phyloP scores from a whole-genome alignment of 345 rosid species.

The Trapa bicornis region DNA sequence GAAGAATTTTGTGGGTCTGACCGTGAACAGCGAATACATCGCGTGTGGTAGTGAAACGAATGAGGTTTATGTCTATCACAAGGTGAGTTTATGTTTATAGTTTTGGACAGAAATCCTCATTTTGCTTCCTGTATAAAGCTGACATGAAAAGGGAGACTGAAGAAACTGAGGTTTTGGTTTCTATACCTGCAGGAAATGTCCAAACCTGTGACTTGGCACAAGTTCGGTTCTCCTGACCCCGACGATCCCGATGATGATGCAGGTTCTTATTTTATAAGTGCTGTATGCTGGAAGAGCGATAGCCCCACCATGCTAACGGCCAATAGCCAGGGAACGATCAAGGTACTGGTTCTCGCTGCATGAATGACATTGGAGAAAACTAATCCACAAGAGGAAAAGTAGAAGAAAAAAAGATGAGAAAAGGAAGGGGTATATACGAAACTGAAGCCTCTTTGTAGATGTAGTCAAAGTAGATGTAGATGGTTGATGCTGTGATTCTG shows the following conservation, averaged over 20 bases:
- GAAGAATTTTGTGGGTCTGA: slow-evolving; percentile 90
- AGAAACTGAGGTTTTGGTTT: neutral
- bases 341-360: slow-evolving; percentile 76
- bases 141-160: neutral
- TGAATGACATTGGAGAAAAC: slow-evolving; percentile 14
- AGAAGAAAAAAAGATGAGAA: neutral
- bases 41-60: slow-evolving; percentile 96
- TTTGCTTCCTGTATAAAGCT: neutral
- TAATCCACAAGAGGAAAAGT: neutral
- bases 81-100: slow-evolving; percentile 32
- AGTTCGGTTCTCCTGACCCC: slow-evolving; percentile 79
- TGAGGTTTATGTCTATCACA: slow-evolving; percentile 90
- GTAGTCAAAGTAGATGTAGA: neutral
- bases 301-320: slow-evolving; percentile 91
- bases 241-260: slow-evolving; percentile 82
- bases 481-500: neutral
- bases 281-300: slow-evolving; percentile 97
- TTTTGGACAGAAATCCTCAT: neutral
- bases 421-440: neutral
- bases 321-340: slow-evolving; percentile 96
- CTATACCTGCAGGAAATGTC: slow-evolving; percentile 63
- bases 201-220: slow-evolving; percentile 67
- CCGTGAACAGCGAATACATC: slow-evolving; percentile 69
- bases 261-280: slow-evolving; percentile 79
- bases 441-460: neutral